Evolutionary conservation across 1,139 yeast species (phyloP), one percentile per base, ranked within the genome.

Genomic region (Taphrina betulina): DNA sequence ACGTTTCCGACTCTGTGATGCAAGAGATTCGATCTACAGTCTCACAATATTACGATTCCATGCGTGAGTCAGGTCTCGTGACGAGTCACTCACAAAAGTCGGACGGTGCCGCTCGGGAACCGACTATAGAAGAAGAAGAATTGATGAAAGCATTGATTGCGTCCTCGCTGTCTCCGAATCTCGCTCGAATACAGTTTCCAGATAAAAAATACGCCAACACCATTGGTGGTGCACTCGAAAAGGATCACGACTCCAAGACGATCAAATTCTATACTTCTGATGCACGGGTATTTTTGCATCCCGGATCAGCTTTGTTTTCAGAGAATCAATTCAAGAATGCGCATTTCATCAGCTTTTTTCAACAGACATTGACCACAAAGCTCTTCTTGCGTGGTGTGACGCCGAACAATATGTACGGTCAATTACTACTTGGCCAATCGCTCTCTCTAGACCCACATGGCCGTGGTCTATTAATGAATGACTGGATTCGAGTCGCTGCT

Each of bases 401-500:
- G 0, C 96, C 96, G 0, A 78, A 88, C 0, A 77, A 82, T 2
- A 79, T 86, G 0, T 71, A 85, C 28, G 82, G 95, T 0, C 76
- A 86, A 2, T 68, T 89, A 19, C 72, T 92, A 43, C 87, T 92
- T 68, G 95, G 95, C 4, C 92, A 95, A 2, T 62, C 63, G 0
- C 77, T 92, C 14, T 71, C 76, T 24, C 89, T 87, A 64, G 95
- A 90, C 64, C 70, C 87, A 36, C 69, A 71, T 10, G 76, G 76
- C 0, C 62, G 68, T 3, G 77, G 76, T 23, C 64, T 74, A 5
- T 62, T 70, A 5, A 64, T 89, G 58, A 95, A 85, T 65, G 76
- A 78, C 50, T 85, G 96, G 96, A 70, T 85, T 29, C 89, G 95
- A 5, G 74, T 92, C 33, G 75, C 86, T 62, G 86, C 95, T 2